Evolutionary conservation across 768 basidiomycete species (phyloP).

Genomic region (Pholiota conissans): DNA sequence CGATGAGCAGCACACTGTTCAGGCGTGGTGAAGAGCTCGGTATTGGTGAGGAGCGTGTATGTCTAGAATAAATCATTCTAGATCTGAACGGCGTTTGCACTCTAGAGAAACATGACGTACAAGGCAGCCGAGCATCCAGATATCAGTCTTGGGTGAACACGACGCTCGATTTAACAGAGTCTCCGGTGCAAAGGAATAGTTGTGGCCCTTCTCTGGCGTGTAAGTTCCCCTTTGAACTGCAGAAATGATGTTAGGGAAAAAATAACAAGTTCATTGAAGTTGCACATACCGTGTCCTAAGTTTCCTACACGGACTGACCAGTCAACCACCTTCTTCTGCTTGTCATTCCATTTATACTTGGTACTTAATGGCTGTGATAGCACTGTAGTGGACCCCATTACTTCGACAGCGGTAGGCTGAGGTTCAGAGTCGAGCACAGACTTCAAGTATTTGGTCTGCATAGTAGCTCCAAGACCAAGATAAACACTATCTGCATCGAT

Average conservation of each 20-base stretch:
- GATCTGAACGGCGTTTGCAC: too few relatives aligned
- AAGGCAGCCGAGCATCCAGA: constrained; percentile 16
- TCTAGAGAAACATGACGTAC: not conserved
- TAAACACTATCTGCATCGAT: not conserved
- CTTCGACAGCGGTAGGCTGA: not conserved
- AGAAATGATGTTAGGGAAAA: too few relatives aligned
- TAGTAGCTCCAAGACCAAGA: not conserved
- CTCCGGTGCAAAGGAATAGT: not conserved
- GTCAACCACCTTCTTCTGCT: not conserved
- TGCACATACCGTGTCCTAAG: not conserved
- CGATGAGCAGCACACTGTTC: not conserved
- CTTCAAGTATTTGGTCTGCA: too few relatives aligned
- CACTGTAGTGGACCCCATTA: not conserved
- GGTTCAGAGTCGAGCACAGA: too few relatives aligned
- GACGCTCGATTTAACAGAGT: constrained; percentile 9
- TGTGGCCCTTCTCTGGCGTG: not conserved
- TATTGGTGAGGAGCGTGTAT: not conserved
- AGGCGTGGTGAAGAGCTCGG: not conserved
- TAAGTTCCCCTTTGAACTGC: not conserved
- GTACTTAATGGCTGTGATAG: not conserved
- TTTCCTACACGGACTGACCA: not conserved
- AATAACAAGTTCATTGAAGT: too few relatives aligned
- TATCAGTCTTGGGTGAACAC: constrained; percentile 16
- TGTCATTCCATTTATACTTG: not conserved
- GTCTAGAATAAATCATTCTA: not conserved